Percentiles rank a stretch among this genome's conserved stretches.
phyloP scores from a whole-genome alignment of 2,329 filamentous ascomycete species.

The Fusarium udum region DNA sequence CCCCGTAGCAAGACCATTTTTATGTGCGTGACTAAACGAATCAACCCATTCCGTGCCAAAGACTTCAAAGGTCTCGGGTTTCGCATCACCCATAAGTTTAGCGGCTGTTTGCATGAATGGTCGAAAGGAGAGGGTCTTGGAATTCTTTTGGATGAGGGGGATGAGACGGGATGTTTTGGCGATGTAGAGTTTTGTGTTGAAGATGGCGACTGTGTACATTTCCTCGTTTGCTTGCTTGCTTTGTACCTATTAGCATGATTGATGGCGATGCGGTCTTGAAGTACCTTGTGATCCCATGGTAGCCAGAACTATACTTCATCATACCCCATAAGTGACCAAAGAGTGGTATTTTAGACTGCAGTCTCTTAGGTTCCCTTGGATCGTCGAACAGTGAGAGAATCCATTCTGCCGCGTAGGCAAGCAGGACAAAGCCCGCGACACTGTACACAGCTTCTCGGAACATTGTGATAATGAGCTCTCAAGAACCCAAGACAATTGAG shows the following conservation, averaged over 20 bases:
- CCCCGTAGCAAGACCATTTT: conserved; percentile 6
- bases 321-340: conserved; percentile 34
- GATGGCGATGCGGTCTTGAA: too few species aligned
- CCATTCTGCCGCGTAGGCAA: conserved; percentile 32
- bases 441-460: conserved; percentile 23
- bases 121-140: conserved; percentile 41
- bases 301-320: conserved; percentile 21
- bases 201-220: conserved; percentile 42
- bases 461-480: conserved; percentile 8
- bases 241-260: too few species aligned
- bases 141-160: conserved; percentile 38
- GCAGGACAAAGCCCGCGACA: conserved; percentile 8
- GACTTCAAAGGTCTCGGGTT: neutral
- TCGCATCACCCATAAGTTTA: conserved; percentile 23
- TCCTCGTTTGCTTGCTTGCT: conserved; percentile 32
- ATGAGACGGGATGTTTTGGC: conserved; percentile 40
- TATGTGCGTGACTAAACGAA: conserved; percentile 23
- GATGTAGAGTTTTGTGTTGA: conserved; percentile 45
- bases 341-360: conserved; percentile 25
- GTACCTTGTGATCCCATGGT: conserved; percentile 29
- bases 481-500: rapidly evolving
- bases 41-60: conserved; percentile 27
- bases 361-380: conserved; percentile 26
- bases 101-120: conserved; percentile 40
- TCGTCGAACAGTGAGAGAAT: conserved; percentile 30